These are phyloP conservation scores for Saksenaea oblongispora DNA, from an alignment of 371 early-diverging fungal species.

Conservation along the genomic window DNA sequence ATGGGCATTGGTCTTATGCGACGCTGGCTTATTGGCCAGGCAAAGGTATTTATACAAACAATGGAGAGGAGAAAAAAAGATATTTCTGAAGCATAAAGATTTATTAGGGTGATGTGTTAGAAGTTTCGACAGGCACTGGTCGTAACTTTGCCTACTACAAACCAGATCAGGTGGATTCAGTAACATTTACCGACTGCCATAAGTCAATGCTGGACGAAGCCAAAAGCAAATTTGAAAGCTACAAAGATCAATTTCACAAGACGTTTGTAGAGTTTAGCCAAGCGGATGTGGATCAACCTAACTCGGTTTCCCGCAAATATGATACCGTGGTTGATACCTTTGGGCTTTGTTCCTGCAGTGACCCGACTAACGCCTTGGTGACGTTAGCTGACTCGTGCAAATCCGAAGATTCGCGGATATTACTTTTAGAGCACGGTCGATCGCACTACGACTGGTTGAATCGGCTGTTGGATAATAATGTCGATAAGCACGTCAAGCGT, in stretches of 20 bases:
- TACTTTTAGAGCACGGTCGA: constrained; percentile 82
- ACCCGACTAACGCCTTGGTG: constrained; percentile 67
- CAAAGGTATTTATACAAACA: constrained; percentile 32
- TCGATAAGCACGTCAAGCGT: constrained; percentile 68
- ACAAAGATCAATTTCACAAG: constrained; percentile 38
- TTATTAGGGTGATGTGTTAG: constrained; percentile 57
- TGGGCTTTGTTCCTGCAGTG: constrained; percentile 74
- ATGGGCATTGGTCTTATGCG: constrained; percentile 65
- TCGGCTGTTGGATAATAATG: constrained; percentile 66
- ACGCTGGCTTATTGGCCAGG: constrained; percentile 51
- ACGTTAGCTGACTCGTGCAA: constrained; percentile 67
- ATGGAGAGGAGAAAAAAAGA: not conserved
- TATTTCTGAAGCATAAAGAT: not conserved
- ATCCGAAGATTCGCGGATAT: constrained; percentile 56
- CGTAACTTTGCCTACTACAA: constrained; percentile 69
- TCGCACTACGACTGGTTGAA: constrained; percentile 68
- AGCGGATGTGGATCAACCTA: constrained; percentile 33
- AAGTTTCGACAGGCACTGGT: constrained; percentile 74
- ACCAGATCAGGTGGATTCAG: constrained; percentile 30
- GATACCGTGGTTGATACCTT: constrained; percentile 86
- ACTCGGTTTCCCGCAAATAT: constrained; percentile 16
- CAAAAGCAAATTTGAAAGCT: constrained; percentile 39
- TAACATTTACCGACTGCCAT: constrained; percentile 64
- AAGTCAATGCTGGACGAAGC: constrained; percentile 63
- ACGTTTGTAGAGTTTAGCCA: constrained; percentile 30